Evolutionary conservation across 2,329 filamentous ascomycete genomes (phyloP), one percentile per base, ranked within the genome.

Genomic region (Cytospora leucostoma): DNA sequence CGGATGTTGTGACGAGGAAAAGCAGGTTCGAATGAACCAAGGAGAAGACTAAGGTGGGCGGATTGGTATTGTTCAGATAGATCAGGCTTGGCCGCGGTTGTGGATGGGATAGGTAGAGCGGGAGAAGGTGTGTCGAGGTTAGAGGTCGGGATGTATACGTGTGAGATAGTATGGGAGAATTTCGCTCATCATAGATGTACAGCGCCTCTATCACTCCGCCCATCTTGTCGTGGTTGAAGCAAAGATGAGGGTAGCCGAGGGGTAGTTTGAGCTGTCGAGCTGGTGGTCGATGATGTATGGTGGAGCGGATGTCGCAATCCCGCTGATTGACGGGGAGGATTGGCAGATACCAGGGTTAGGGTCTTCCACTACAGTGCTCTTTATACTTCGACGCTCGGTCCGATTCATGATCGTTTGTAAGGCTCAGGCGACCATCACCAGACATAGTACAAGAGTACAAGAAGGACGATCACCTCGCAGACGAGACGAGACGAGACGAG

Each of bases 111-210:
- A 96, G 89, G 79, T 96, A 98, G 75, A 94, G 88, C 68, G 93
- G 88, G 62, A 97, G 85, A 62, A 98, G 84, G 67, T 90, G 84
- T 55, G 85, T 80, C 47, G 93, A 88, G 62, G 91, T 84, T 63
- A 93, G 88, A 62, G 92, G 93, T 65, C 92, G 88, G 65, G 88
- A 90, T 65, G 89, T 87, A 81, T 96, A 99, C 74, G 87, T 88
- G 77, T 98, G 94, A 69, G 94, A 91, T 72, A 99, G 86, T 70
- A 98, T 86, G 68, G 90, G 87, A 71, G 86, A 89, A 78, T 93
- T 97, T 79, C 93, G 88, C 81, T 97, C 93, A 85, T 98, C 93
- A 77, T 91, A 97, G 75, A 99, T 93, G 81, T 98, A 94, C 73
- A 99, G 83, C 74, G 94, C 95, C 82, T 98, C 94, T 74, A 99